phyloP scores from a whole-genome alignment of 2,329 filamentous ascomycete species.

The Fusarium papillatum region DNA sequence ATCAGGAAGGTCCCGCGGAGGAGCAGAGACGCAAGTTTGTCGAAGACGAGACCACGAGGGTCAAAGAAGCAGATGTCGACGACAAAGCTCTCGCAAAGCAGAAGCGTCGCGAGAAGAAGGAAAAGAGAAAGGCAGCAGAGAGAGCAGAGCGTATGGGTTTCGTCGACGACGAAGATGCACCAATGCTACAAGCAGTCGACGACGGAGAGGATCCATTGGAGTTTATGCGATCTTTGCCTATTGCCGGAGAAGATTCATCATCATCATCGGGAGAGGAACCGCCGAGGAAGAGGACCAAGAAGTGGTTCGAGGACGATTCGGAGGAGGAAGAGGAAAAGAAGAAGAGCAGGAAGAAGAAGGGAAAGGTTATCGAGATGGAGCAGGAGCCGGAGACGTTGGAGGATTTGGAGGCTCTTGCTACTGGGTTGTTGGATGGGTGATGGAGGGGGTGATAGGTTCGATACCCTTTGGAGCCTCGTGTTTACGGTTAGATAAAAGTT shows the following conservation, averaged over 20 bases:
- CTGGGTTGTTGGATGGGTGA: slow-evolving; percentile 73
- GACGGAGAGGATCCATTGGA: slow-evolving; percentile 58
- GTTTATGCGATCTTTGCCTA: slow-evolving; percentile 69
- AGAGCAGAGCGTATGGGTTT: slow-evolving; percentile 55
- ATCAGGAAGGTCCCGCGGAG: slow-evolving; percentile 79
- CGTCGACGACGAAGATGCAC: slow-evolving; percentile 45
- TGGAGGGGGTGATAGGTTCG: slow-evolving; percentile 27
- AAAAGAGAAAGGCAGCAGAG: slow-evolving; percentile 78
- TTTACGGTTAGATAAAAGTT: slow-evolving; percentile 39
- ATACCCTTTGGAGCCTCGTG: slow-evolving; percentile 45
- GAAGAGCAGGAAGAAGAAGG: slow-evolving; percentile 55
- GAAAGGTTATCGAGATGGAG: slow-evolving; percentile 67
- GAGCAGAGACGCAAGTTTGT: slow-evolving; percentile 84
- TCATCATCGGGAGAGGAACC: slow-evolving; percentile 48
- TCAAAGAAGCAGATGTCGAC: slow-evolving; percentile 80
- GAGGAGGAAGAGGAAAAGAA: slow-evolving; percentile 68
- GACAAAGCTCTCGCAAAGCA: slow-evolving; percentile 87
- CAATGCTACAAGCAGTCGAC: slow-evolving; percentile 51
- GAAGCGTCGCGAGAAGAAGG: slow-evolving; percentile 82
- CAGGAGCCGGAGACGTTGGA: slow-evolving; percentile 84
- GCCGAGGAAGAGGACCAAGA: slow-evolving; percentile 74
- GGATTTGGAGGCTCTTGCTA: slow-evolving; percentile 82
- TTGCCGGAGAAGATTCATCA: slow-evolving; percentile 55
- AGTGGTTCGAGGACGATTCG: slow-evolving; percentile 82
- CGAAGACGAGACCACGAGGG: slow-evolving; percentile 78